Percentiles rank a stretch among this genome's conserved stretches.
These are phyloP conservation scores for Epichloe elymi DNA, from an alignment of 2,329 filamentous ascomycete genomes.

Conservation along the genomic window DNA sequence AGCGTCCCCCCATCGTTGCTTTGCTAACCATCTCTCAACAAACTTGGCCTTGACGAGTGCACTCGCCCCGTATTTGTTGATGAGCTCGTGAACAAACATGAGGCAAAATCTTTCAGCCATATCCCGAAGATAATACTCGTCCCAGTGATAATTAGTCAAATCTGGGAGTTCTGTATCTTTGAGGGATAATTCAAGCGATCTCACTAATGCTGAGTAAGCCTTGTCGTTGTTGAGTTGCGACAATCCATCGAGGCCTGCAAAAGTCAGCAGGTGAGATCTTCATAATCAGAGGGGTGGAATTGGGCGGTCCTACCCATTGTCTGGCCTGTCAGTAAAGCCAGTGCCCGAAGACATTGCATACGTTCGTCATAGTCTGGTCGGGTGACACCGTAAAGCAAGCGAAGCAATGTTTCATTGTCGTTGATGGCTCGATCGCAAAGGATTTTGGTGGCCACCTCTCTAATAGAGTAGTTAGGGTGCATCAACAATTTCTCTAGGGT, in stretches of 20 bases:
- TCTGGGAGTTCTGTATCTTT: conserved; percentile 34
- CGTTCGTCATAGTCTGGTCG: conserved; percentile 45
- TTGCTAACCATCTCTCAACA: conserved; percentile 60
- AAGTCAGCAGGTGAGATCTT: conserved; percentile 9
- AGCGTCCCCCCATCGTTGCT: conserved; percentile 56
- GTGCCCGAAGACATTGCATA: conserved; percentile 40
- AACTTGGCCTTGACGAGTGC: conserved; percentile 50
- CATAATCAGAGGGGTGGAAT: no score
- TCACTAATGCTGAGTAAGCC: conserved; percentile 44
- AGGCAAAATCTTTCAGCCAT: conserved; percentile 48
- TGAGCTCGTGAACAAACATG: conserved; percentile 42
- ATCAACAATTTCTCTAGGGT: conserved; percentile 55
- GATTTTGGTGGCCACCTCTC: conserved; percentile 52
- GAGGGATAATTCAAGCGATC: conserved; percentile 44
- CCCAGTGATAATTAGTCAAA: conserved; percentile 43
- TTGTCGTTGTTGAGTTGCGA: conserved; percentile 35
- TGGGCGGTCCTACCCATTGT: conserved; percentile 16
- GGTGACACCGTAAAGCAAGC: conserved; percentile 45
- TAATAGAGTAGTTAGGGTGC: conserved; percentile 60
- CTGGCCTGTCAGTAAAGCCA: conserved; percentile 39
- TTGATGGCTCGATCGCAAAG: conserved; percentile 45
- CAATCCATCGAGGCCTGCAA: conserved; percentile 24
- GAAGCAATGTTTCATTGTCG: conserved; percentile 36
- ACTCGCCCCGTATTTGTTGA: conserved; percentile 44
- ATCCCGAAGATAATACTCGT: conserved; percentile 50